phyloP scores from a whole-genome alignment of 176 grass and related monocot genomes.

The Elymus sibiricus region DNA sequence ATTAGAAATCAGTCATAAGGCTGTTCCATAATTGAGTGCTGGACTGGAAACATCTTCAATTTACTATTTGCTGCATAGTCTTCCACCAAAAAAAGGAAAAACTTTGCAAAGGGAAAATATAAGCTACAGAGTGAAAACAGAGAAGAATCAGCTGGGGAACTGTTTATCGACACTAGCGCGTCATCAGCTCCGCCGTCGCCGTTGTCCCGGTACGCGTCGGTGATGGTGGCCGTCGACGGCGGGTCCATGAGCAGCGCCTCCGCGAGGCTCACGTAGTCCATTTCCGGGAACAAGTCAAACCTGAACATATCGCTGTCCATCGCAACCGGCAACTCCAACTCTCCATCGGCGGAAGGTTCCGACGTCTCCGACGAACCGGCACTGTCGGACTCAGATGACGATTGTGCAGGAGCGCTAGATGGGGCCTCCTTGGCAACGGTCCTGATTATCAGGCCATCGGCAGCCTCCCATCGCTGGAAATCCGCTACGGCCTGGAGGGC shows the following conservation, averaged over 20 bases:
- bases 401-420: background rate
- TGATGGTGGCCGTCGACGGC: background rate
- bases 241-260: conserved; percentile 52
- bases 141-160: background rate
- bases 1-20: background rate
- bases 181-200: background rate
- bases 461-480: conserved; percentile 13
- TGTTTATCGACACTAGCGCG: background rate
- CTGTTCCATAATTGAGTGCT: background rate
- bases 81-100: background rate
- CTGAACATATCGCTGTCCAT: conserved; percentile 13
- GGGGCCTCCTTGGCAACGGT: background rate
- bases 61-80: background rate
- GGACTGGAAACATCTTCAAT: background rate
- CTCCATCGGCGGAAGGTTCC: background rate
- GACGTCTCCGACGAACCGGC: background rate
- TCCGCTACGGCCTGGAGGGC: conserved; percentile 37
- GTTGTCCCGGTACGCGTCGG: background rate
- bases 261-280: conserved; percentile 49
- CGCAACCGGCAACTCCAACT: background rate
- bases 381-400: background rate
- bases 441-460: background rate
- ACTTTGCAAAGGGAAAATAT: background rate
- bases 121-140: conserved; percentile 11
- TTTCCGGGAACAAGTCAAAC: conserved; percentile 20